Conservation (phyloP, 805 yeast species). For the Candida cerambycidarum region DNA sequence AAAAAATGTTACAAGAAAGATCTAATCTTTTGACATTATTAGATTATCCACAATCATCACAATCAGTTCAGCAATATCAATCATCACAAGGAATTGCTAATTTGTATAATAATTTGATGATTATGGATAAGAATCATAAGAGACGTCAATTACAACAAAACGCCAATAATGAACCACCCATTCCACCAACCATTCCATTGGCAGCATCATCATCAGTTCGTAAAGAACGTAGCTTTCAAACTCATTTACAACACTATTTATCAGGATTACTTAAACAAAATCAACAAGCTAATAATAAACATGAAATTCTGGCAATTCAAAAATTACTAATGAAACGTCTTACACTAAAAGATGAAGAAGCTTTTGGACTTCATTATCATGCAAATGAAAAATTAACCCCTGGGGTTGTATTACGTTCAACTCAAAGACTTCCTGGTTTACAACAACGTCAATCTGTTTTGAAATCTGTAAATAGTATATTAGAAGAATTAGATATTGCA, state of each 20-base stretch:
- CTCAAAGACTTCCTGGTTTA: constrained; percentile 45
- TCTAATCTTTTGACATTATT: constrained; percentile 72
- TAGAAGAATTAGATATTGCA: constrained; percentile 80
- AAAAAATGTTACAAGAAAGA: constrained; percentile 81
- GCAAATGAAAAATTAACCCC: constrained; percentile 65
- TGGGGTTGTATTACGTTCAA: constrained; percentile 81
- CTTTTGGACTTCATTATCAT: constrained; percentile 80
- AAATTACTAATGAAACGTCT: constrained; percentile 54
- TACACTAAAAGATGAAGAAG: constrained; percentile 75
- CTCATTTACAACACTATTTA: constrained; percentile 45
- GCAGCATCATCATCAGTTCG: constrained; percentile 54
- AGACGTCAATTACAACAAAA: constrained; percentile 47
- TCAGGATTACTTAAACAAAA: constrained; percentile 37
- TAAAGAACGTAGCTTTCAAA: constrained; percentile 42
- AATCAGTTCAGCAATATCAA: constrained; percentile 70
- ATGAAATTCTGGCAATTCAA: constrained; percentile 40
- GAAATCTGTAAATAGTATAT: constrained; percentile 66
- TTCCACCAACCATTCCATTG: constrained; percentile 57
- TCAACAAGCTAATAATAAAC: constrained; percentile 24
- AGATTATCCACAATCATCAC: constrained; percentile 83
- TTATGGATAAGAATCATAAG: constrained; percentile 60
- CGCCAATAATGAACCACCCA: constrained; percentile 39
- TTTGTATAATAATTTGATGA: constrained; percentile 75
- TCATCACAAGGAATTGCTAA: constrained; percentile 89
- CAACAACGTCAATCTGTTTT: constrained; percentile 67